Evolutionary conservation across 345 rosid genomes (phyloP).

Genomic region (Linum usitatissimum): DNA sequence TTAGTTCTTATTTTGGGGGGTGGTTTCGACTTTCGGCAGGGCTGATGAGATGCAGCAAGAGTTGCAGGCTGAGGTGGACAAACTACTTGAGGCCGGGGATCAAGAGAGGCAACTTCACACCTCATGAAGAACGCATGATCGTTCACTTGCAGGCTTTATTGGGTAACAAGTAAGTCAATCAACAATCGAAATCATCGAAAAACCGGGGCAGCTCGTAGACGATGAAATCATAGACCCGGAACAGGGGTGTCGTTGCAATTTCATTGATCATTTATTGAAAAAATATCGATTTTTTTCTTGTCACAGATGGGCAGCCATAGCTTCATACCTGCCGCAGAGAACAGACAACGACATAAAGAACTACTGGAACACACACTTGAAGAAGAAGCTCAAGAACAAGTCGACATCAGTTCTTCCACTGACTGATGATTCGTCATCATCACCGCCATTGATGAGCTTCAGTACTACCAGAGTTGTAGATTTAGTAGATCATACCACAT

Average conservation of each 20-base stretch:
- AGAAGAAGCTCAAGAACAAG: slow-evolving; percentile 77
- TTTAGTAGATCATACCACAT: too few relatives aligned
- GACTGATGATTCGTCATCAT: not conserved
- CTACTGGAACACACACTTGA: slow-evolving; percentile 98
- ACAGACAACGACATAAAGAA: slow-evolving; percentile 96
- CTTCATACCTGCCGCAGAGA: slow-evolving; percentile 92
- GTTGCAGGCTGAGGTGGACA: slow-evolving; percentile 99
- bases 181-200: too few relatives aligned
- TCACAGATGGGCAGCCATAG: slow-evolving; percentile 96
- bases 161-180: slow-evolving; percentile 89
- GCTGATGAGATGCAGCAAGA: slow-evolving; percentile 85
- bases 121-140: slow-evolving; percentile 98
- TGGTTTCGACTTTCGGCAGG: slow-evolving; percentile 24
- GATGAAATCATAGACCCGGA: too few relatives aligned
- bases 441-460: not conserved
- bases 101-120: slow-evolving; percentile 88
- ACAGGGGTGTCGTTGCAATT: too few relatives aligned
- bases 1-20: too few relatives aligned
- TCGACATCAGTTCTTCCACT: slow-evolving; percentile 23
- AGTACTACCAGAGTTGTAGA: not conserved
- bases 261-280: too few relatives aligned
- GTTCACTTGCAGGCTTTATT: slow-evolving; percentile 93
- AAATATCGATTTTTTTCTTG: not conserved
- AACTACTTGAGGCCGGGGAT: slow-evolving; percentile 97
- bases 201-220: too few relatives aligned